Conservation (phyloP, 1,139 yeast genomes). For the Candida buenavistaensis region DNA sequence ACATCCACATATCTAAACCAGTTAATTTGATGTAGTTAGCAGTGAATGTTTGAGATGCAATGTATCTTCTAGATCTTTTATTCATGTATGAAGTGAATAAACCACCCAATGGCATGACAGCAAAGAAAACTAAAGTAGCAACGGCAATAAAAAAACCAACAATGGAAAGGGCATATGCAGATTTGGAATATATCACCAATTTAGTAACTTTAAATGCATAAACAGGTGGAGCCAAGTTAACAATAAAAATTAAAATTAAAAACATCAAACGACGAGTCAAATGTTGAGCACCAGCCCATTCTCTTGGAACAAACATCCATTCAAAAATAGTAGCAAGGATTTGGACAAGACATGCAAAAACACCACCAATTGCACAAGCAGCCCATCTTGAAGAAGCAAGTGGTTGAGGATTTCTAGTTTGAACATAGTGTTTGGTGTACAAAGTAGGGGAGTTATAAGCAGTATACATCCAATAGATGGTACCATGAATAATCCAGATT, state of each 20-base stretch:
- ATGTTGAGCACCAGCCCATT: constrained; percentile 99
- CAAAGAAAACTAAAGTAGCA: constrained; percentile 78
- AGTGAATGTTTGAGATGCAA: constrained; percentile 94
- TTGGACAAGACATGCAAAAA: constrained; percentile 79
- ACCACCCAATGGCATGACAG: constrained; percentile 97
- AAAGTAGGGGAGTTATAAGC: constrained; percentile 91
- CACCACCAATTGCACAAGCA: constrained; percentile 89
- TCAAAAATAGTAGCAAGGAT: constrained; percentile 86
- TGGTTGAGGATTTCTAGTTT: constrained; percentile 81
- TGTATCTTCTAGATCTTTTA: constrained; percentile 83
- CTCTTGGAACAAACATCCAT: constrained; percentile 96
- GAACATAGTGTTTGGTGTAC: constrained; percentile 83
- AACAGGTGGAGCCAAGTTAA: constrained; percentile 83
- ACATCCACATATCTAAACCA: constrained; percentile 96
- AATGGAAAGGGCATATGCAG: constrained; percentile 81
- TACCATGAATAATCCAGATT: constrained; percentile 93
- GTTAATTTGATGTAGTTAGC: constrained; percentile 80
- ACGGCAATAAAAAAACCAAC: constrained; percentile 90
- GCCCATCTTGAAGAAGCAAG: constrained; percentile 90
- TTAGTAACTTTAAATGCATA: constrained; percentile 87
- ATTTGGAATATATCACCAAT: constrained; percentile 60
- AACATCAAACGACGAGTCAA: constrained; percentile 84
- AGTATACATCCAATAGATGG: constrained; percentile 90
- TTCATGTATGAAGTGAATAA: constrained; percentile 91
- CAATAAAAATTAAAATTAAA: constrained; percentile 60